Evolutionary conservation across 768 basidiomycete species (phyloP).

Genomic region (Mycena kentingensis): DNA sequence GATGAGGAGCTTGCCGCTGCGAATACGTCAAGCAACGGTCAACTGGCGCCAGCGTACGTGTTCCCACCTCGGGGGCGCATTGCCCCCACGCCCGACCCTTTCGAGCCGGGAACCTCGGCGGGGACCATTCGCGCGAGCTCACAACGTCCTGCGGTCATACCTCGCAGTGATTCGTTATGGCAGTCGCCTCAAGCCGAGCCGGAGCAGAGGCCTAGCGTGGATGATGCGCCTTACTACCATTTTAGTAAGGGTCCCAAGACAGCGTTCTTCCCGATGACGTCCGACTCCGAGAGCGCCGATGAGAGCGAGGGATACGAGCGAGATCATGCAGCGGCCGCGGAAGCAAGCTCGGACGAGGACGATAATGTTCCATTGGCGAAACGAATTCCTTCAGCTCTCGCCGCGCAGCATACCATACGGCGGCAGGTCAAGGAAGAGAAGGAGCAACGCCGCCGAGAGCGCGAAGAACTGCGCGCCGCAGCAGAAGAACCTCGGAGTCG

Average conservation of each 20-base stretch:
- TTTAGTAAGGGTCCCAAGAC: too few relatives aligned
- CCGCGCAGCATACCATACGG: constrained; percentile 80
- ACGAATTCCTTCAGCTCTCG: constrained; percentile 79
- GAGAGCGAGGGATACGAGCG: too few relatives aligned
- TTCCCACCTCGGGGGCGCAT: constrained; percentile 8
- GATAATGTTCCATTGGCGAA: constrained; percentile 87
- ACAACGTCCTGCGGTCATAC: background rate
- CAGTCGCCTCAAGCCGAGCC: too few relatives aligned
- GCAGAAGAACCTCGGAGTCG: constrained; percentile 25
- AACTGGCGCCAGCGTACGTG: constrained; percentile 4
- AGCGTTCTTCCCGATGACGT: constrained; percentile 20
- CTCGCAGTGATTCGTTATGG: background rate
- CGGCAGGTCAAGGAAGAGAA: constrained; percentile 70
- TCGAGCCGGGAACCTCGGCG: constrained; percentile 48
- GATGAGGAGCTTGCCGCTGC: constrained; percentile 18
- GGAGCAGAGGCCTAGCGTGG: too few relatives aligned
- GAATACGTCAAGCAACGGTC: background rate
- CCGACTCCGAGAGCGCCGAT: constrained; percentile 3
- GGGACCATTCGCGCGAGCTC: constrained; percentile 43
- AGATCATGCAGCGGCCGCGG: constrained; percentile 18
- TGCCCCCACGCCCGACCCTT: constrained; percentile 26
- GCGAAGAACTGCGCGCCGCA: constrained; percentile 34
- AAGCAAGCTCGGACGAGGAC: constrained; percentile 45
- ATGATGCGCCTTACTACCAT: too few relatives aligned
- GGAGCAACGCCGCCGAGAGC: constrained; percentile 55